Conservation (phyloP, 2,329 filamentous ascomycete genomes). For the Epichloe brachyelytri region DNA sequence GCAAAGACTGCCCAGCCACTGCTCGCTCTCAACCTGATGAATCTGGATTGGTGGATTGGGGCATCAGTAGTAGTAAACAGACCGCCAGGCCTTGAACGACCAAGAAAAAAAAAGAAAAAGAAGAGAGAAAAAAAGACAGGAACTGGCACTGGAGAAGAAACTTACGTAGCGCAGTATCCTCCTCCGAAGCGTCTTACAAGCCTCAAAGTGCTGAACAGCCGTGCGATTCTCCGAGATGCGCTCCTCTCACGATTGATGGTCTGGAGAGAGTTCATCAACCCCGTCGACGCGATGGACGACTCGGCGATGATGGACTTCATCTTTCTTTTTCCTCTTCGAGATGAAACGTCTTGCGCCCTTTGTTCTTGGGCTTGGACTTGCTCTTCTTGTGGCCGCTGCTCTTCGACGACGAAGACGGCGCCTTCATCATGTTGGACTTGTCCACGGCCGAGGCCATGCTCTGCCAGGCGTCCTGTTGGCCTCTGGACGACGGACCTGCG, state of each 20-base stretch:
- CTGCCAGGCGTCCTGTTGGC: not conserved
- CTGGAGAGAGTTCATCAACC: constrained; percentile 75
- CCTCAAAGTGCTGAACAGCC: constrained; percentile 67
- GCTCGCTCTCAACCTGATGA: constrained; percentile 77
- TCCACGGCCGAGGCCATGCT: constrained; percentile 1
- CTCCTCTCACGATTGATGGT: constrained; percentile 83
- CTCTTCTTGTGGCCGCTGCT: constrained; percentile 30
- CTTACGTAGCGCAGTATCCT: constrained; percentile 71
- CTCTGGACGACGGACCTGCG: constrained; percentile 8
- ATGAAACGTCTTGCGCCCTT: constrained; percentile 56
- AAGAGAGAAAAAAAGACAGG: not conserved
- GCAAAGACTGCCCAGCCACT: constrained; percentile 86
- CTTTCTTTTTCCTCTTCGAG: constrained; percentile 75
- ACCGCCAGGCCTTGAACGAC: not conserved
- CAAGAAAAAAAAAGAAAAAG: not conserved
- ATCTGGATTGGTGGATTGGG: constrained; percentile 40
- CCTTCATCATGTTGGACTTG: constrained; percentile 21
- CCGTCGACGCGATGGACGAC: constrained; percentile 80
- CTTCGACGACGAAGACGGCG: not conserved
- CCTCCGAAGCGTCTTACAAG: constrained; percentile 71
- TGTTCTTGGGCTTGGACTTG: constrained; percentile 32
- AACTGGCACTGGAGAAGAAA: not conserved
- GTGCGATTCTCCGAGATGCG: constrained; percentile 74
- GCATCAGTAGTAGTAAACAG: constrained; percentile 2
- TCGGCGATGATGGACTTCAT: constrained; percentile 86